Conservation (phyloP, 306 rosid species). For the Gynostemma pentaphyllum region DNA sequence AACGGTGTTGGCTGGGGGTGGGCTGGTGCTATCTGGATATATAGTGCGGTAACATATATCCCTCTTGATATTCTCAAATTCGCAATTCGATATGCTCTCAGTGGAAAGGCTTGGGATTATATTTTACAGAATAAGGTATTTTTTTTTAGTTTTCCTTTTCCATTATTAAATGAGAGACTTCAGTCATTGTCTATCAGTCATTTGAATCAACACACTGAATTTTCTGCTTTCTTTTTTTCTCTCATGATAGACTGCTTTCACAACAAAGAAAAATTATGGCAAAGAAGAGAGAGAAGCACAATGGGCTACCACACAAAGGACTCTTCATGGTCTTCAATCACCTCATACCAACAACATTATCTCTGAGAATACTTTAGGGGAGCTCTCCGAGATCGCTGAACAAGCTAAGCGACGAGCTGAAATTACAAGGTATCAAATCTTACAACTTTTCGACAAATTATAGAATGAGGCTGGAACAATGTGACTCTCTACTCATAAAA, state of each 20-base stretch:
- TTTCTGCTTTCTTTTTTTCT: not conserved
- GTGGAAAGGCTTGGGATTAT: slow-evolving; percentile 95
- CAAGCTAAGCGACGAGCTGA: slow-evolving; percentile 97
- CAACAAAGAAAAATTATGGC: slow-evolving; percentile 95
- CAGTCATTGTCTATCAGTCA: not conserved
- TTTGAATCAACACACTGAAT: not conserved
- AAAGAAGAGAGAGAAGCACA: slow-evolving; percentile 99
- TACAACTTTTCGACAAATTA: too few species aligned
- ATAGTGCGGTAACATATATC: slow-evolving; percentile 65
- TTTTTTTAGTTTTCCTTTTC: not conserved
- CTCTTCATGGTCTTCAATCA: slow-evolving; percentile 96
- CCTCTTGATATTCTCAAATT: slow-evolving; percentile 90
- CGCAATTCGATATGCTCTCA: slow-evolving; percentile 63
- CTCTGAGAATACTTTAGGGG: slow-evolving; percentile 64
- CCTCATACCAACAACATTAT: slow-evolving; percentile 55
- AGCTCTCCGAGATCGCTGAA: slow-evolving; percentile 97
- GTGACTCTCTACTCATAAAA: too few species aligned
- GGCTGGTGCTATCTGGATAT: slow-evolving; percentile 97
- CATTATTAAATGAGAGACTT: not conserved
- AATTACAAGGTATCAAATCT: slow-evolving; percentile 56
- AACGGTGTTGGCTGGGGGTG: slow-evolving; percentile 94
- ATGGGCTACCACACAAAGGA: slow-evolving; percentile 97
- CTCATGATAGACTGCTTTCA: slow-evolving; percentile 77
- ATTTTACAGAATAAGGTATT: slow-evolving; percentile 93
- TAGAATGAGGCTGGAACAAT: too few species aligned